Percentiles rank a stretch among this genome's conserved stretches.
phyloP scores from a whole-genome alignment of 1,284 basidiomycete genomes.

The Ustilago shanxiensis region DNA sequence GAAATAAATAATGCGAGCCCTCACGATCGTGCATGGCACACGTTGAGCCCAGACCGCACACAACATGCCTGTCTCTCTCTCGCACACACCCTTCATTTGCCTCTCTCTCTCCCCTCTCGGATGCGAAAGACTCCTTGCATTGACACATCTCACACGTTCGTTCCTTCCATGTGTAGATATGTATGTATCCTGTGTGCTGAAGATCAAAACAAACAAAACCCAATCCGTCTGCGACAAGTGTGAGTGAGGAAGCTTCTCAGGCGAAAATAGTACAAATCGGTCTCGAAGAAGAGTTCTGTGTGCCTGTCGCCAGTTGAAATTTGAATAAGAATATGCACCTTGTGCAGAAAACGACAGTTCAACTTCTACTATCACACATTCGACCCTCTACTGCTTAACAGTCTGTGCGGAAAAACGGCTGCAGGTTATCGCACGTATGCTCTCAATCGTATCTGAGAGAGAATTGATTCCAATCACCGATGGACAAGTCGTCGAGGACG shows the following conservation, averaged over 20 bases:
- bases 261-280: neutral
- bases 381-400: neutral
- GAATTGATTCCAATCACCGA: too few species aligned
- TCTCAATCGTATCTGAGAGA: neutral
- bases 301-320: slow-evolving; percentile 4
- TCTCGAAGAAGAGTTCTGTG: neutral
- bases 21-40: slow-evolving; percentile 13
- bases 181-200: neutral
- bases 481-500: neutral
- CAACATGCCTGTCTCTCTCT: neutral
- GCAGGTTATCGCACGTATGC: neutral
- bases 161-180: neutral
- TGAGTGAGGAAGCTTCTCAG: neutral
- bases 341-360: slow-evolving; percentile 11
- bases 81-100: too few species aligned
- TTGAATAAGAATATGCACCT: neutral
- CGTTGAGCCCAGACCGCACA: neutral
- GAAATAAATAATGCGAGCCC: too few species aligned
- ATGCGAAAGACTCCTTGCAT: neutral
- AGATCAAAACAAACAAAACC: slow-evolving; percentile 30
- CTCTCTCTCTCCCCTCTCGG: neutral
- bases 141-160: neutral
- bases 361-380: slow-evolving; percentile 15
- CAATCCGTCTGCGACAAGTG: neutral
- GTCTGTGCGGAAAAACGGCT: too few species aligned